Evolutionary conservation across 2,329 filamentous ascomycete genomes (phyloP).

Genomic region (Achaetomium macrosporum): DNA sequence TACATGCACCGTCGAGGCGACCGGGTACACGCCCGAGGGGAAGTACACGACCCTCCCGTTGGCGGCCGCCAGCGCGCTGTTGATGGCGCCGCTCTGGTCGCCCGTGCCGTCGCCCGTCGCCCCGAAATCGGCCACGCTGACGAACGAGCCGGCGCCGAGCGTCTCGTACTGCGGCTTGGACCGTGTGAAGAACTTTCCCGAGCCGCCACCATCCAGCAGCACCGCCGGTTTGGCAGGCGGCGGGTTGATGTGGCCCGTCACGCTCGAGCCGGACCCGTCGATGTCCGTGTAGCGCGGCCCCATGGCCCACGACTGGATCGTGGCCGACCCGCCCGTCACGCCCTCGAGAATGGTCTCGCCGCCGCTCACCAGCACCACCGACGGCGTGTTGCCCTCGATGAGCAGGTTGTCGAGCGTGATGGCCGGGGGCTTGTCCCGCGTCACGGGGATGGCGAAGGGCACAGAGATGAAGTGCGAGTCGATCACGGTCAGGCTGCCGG

Average conservation of each 20-base stretch:
- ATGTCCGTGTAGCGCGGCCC: not conserved
- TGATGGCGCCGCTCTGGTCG: no score
- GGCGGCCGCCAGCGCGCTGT: no score
- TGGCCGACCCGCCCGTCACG: not conserved
- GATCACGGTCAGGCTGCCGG: slow-evolving; percentile 59
- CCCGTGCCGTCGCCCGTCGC: no score
- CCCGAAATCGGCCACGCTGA: slow-evolving; percentile 76
- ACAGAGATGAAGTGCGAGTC: slow-evolving; percentile 57
- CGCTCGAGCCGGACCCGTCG: slow-evolving; percentile 45
- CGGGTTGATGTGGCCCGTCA: not conserved
- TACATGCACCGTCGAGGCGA: no score
- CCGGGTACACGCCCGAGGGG: no score
- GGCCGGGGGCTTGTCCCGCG: not conserved
- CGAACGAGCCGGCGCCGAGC: slow-evolving; percentile 59
- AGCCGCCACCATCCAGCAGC: slow-evolving; percentile 47
- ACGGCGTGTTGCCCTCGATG: not conserved
- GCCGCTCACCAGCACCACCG: slow-evolving; percentile 32
- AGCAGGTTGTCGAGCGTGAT: not conserved
- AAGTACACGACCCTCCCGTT: no score
- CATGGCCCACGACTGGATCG: not conserved
- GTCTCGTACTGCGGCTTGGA: slow-evolving; percentile 83
- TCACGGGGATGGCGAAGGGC: not conserved
- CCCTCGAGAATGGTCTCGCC: slow-evolving; percentile 34
- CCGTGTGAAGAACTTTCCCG: slow-evolving; percentile 69
- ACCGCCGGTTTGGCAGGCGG: slow-evolving; percentile 50